These are phyloP conservation scores for Fremontodendron californicum DNA, from an alignment of 345 rosid genomes.

Conservation along the genomic window DNA sequence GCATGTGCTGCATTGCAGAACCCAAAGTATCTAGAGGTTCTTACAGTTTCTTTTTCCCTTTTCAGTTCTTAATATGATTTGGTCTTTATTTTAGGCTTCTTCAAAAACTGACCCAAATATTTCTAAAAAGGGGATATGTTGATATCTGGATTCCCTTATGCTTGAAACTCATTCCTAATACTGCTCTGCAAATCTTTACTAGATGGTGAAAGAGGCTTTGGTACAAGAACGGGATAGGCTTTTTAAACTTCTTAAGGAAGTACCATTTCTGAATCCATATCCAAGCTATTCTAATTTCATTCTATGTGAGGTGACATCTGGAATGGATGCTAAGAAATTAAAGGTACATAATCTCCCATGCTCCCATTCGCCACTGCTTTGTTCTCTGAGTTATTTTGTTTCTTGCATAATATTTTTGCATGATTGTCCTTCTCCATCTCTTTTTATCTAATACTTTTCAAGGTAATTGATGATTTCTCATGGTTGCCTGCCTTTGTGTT, in stretches of 20 bases:
- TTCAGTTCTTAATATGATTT: background rate
- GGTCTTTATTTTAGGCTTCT: background rate
- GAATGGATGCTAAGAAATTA: constrained; percentile 80
- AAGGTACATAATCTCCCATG: constrained; percentile 40
- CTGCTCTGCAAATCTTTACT: constrained; percentile 16
- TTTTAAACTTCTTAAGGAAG: constrained; percentile 54
- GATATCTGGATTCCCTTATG: background rate
- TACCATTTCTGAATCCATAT: constrained; percentile 75
- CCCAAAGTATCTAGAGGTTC: constrained; percentile 64
- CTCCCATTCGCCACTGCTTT: background rate
- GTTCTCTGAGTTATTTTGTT: background rate
- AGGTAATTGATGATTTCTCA: background rate
- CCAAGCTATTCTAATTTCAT: constrained; percentile 87
- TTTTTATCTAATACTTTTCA: background rate
- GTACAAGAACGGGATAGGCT: constrained; percentile 75
- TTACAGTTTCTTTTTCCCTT: constrained; percentile 4
- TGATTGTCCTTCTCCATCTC: background rate
- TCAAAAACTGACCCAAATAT: background rate
- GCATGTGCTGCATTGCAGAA: constrained; percentile 85
- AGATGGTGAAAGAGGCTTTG: constrained; percentile 74
- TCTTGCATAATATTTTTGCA: background rate
- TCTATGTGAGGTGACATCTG: constrained; percentile 76
- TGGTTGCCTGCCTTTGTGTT: background rate
- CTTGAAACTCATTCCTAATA: constrained; percentile 9
- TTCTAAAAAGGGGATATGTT: background rate